These are phyloP conservation scores for Stachybotrys echinatus DNA, from an alignment of 2,329 filamentous ascomycete genomes.

Conservation along the genomic window DNA sequence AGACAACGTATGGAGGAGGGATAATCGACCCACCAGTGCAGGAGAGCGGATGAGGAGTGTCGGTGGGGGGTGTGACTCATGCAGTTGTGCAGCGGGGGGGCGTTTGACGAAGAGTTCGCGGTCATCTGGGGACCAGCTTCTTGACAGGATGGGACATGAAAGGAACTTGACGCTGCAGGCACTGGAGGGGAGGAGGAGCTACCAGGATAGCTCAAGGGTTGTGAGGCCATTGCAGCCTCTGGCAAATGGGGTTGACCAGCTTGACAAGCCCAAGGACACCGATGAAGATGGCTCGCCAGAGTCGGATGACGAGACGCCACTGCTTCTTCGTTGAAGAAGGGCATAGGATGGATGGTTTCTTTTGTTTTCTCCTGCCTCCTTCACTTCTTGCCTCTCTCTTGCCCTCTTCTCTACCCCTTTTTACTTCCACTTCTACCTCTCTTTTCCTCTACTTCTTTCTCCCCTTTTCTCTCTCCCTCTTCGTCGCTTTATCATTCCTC, in stretches of 20 bases:
- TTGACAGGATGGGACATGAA: not conserved
- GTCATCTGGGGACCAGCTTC: not conserved
- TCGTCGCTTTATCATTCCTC: no score
- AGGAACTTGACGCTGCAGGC: not conserved
- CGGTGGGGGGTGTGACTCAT: not conserved
- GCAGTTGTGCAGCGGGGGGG: not conserved
- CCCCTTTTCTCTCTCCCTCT: no score
- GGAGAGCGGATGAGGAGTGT: conserved; percentile 18
- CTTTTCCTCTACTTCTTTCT: no score
- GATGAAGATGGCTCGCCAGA: no score
- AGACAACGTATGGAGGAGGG: not conserved
- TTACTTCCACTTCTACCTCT: no score
- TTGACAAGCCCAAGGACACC: no score
- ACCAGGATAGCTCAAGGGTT: not conserved
- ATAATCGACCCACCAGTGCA: not conserved
- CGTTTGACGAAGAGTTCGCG: not conserved
- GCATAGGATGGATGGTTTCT: not conserved
- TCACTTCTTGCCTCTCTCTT: not conserved
- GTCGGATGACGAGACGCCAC: not conserved
- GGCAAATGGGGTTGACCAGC: no score
- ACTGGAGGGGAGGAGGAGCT: not conserved
- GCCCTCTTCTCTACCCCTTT: not conserved
- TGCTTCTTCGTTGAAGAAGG: not conserved
- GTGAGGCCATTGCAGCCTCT: not conserved
- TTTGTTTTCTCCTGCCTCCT: not conserved